Base-by-base conservation (phyloP, 2,329 filamentous ascomycete genomes). In the Phaeosphaeriaceae sp. region DNA sequence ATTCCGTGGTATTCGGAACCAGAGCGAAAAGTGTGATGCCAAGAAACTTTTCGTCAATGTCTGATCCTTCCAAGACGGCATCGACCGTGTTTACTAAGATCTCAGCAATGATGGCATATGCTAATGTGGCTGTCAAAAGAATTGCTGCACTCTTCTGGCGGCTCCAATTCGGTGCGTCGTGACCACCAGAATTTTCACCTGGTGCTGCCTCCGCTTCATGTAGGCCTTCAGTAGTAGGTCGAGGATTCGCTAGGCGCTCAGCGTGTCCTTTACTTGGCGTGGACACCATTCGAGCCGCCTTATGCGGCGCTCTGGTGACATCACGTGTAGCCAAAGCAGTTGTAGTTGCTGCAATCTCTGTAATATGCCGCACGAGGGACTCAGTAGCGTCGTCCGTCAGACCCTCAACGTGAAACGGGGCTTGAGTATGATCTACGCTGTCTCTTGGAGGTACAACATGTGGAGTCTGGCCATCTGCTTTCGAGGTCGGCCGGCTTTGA, bases 121-220 rank as follows among this genome's bases (percentile, higher is more conserved):
- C 82, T 12, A 97, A 67, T 0, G 94, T 99, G 3, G 95, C 93
- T 1, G 85, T 87, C 59, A 97, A 85, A 11, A 99, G 80, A 50
- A 99, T 93, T 38, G 97, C 79, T 2, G 91, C 83, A 79, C 91
- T 96, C 82, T 97, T 97, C 44, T 83, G 84, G 53, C 92, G 87
- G 64, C 93, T 90, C 94, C 94, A 99, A 71, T 99, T 99, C 4
- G 94, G 94, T n/a, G 94, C 94, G 73, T 99, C 94, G 65, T 99
- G 95, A 1, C 93, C 92, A 43, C 77, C 76, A 33, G 70, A 67
- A 43, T 64, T 63, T 13, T 78, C 69, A 6, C 82, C 81, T 12
- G 74, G 70, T n/a, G 72, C 72, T n/a, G 70, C 74, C 9, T 66
- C 61, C 2, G 43, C 42, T 36, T 80, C 76, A 20, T 74, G 70